Base-by-base conservation (phyloP, 1,139 yeast species). In the Yamadazyma membranifaciens region DNA sequence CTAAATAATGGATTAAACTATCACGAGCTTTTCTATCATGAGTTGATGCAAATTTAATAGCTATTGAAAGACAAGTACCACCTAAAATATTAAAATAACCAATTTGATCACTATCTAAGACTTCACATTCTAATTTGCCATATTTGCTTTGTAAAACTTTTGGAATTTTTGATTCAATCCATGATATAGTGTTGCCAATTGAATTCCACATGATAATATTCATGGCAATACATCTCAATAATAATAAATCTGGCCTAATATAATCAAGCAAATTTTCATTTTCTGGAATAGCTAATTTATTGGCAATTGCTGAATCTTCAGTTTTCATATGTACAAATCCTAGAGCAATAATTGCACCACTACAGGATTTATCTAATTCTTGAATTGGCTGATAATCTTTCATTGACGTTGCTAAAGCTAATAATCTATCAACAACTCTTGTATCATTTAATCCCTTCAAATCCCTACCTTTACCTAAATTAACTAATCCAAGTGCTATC, bases 401-500 rank as follows among this genome's bases (percentile, higher is more conserved):
- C 62, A 79, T 71, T 0, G 82, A 73, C 0, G 76, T 70, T 0
- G 91, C 85, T 38, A 83, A 63, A 1, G 80, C 67, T 30, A 87
- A 59, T 34, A 91, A 65, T 41, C 69, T 72, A 45, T 84, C 89
- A n/a, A 83, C 78, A 3, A 87, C 77, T 52, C 77, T 83, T 0
- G 87, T 77, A 56, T 87, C 95, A 49, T 78, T 75, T 33, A 82
- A 63, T 0, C 86, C 84, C 36, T 75, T 67, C 39, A 83, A 63
- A 44, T 78, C 80, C 43, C 75, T 73, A 0, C 95, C 96, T 48
- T 80, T 78, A 1, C 95, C 96, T 29, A 89, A 62, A 55, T 91
- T 89, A n/a, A 91, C 83, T 46, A 82, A 77, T 0, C 99, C 99
- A 20, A 91, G 62, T 0, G 96, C 80, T 35, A 92, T 75, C 0